phyloP scores from a whole-genome alignment of 257 asterid species.

The Cynanchum wilfordii region DNA sequence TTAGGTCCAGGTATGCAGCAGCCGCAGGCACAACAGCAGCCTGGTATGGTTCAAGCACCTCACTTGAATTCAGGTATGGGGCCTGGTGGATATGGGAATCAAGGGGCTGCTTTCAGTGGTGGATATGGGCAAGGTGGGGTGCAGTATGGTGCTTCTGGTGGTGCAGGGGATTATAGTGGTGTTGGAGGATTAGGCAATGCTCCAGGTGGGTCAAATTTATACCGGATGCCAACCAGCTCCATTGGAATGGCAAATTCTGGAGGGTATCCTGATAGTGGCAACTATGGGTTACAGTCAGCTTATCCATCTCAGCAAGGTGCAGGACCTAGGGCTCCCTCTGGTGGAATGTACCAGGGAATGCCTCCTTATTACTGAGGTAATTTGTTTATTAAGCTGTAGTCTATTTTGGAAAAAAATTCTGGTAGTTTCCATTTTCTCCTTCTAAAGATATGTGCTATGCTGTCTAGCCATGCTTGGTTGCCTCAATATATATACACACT shows the following conservation, averaged over 20 bases:
- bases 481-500: neutral
- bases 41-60: constrained; percentile 57
- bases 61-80: constrained; percentile 36
- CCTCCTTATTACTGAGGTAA: constrained; percentile 88
- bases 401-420: neutral
- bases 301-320: constrained; percentile 59
- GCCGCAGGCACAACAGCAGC: constrained; percentile 44
- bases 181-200: constrained; percentile 48
- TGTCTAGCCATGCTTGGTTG: neutral
- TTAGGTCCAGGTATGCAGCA: constrained; percentile 56
- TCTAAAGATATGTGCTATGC: no score
- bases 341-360: constrained; percentile 70
- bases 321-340: constrained; percentile 68
- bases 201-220: constrained; percentile 38
- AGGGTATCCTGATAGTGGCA: constrained; percentile 68
- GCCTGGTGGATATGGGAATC: constrained; percentile 46
- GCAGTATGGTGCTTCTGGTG: constrained; percentile 39
- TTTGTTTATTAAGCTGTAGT: neutral
- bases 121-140: constrained; percentile 35
- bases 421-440: neutral
- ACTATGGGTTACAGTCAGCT: constrained; percentile 42
- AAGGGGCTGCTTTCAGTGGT: constrained; percentile 34
- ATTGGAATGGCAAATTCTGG: constrained; percentile 64
- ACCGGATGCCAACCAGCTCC: constrained; percentile 62
- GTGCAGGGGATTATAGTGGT: constrained; percentile 49